Base-by-base conservation (phyloP, 2,329 filamentous ascomycete genomes). In the Apiospora hydei region DNA sequence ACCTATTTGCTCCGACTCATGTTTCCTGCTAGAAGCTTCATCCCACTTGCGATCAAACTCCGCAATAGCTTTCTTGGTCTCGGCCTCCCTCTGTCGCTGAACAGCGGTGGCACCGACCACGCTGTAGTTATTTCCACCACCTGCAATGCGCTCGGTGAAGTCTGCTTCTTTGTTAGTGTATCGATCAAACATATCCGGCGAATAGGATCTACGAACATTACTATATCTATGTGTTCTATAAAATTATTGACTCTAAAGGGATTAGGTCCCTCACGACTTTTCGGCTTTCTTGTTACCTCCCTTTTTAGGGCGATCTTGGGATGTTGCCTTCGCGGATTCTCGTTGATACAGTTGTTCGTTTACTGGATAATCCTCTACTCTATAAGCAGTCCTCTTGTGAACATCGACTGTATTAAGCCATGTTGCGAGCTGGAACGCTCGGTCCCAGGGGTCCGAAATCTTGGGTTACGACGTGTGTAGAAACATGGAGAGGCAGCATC, bases 1-100 rank as follows among this genome's bases (percentile, higher is more conserved):
- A 8, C 7, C 34, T 8, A 38, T 38, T 38, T 38, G 30, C 30
- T 61, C 30, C 18, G 30, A 61, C 4, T 13, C 30, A 11, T n/a
- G 18, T 8, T n/a, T 21, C 30, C 10, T 5, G 57, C 18, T n/a
- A 2, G 30, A 64, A 4, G 30, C 57, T 41, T 64, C 30, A 8
- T n/a, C 18, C 57, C 57, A 64, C 18, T 41, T 64, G 30, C 18
- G 57, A n/a, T 64, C 57, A 21, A 64, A 64, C 18, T 64, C 30
- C 4, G 38, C 57, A 8, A 64, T 64, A 18, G 57, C 57, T n/a
- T 18, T 38, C 16, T 41, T 21, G 16, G 57, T 30, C 30, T 41
- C 57, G 16, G 57, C 30, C 30, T 41, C 57, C 57, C 10, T 64
- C 21, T 64, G 30, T 11, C 16, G 57, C 18, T 18, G 57, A 6